These are phyloP conservation scores for Fusarium heterosporum DNA, from an alignment of 2,329 filamentous ascomycete genomes.

Conservation along the genomic window DNA sequence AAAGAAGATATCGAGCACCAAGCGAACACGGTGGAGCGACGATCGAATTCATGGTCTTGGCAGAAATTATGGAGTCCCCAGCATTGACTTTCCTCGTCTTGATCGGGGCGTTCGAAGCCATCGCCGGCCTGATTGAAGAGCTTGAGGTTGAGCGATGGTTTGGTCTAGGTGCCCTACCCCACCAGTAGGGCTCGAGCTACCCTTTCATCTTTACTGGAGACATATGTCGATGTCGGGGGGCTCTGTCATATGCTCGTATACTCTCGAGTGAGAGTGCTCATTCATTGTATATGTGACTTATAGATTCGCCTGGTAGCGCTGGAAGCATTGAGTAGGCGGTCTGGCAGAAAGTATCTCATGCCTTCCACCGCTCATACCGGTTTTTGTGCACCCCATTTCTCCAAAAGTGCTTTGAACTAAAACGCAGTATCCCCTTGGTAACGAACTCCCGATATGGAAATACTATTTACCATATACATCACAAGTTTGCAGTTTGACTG, in stretches of 20 bases:
- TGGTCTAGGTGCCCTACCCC: slow-evolving; percentile 8
- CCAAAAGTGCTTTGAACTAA: not conserved
- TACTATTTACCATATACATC: not conserved
- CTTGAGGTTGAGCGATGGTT: slow-evolving; percentile 3
- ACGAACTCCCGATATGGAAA: not conserved
- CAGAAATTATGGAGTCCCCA: not conserved
- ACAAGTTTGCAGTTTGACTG: not conserved
- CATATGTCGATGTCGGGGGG: not conserved
- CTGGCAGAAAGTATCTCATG: not conserved
- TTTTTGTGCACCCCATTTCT: not conserved
- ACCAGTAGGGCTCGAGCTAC: slow-evolving; percentile 13
- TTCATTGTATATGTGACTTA: not conserved
- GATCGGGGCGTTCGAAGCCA: not conserved
- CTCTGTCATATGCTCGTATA: not conserved
- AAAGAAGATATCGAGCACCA: not conserved
- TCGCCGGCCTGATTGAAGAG: not conserved
- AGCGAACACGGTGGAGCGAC: not conserved
- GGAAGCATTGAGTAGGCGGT: not conserved
- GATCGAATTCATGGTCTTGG: not conserved
- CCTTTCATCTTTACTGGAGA: not conserved
- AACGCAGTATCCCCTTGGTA: not conserved
- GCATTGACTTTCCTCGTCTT: not conserved
- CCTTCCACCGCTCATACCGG: not conserved
- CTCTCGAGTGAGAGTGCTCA: not conserved
- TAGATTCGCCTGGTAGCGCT: not conserved